Evolutionary conservation across 352 stramenopile species (phyloP), one percentile per base, ranked within the genome.

Genomic region (Pythium vanterpoolii): DNA sequence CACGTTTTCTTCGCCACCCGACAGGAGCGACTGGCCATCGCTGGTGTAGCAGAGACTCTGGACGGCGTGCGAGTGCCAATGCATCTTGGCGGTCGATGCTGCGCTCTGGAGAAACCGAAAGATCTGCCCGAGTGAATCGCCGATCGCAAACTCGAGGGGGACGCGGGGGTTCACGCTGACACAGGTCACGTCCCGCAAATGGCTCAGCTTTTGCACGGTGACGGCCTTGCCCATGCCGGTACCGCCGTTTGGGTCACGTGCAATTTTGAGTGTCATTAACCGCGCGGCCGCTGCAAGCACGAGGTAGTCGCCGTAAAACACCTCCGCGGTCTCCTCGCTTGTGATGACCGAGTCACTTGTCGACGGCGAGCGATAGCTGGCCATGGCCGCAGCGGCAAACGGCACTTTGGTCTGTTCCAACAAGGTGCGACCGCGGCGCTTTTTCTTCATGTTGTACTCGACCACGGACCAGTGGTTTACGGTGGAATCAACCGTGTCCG

Each of bases 1-100:
- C 47, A 96, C 87, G 58, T 80, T 87, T 60, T 96, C 88, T 33
- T 96, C 80, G 42, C 88, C 88, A 9, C 88, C 88, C 0, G 83
- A 95, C 11, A 95, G 42, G 18, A 96, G 55, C 52, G 83, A 92
- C 28, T 85, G 74, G 38, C 87, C 85, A 56, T 96, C 73, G 30
- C 60, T 74, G 26, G 83, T 86, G 74, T 93, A 96, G 46, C 72
- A 64, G 3, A 96, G 28, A 33, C 77, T 90, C 46, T 69, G 58
- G 13, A 96, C 83, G 2, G 78, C 74, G 47, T 96, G 85, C 27
- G 88, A 74, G 60, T 96, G 88, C 88, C 88, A 96, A 65, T 96
- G 87, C 68, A 93, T 74, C 62, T 81, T 87, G 31, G 79, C 70
- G 0, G 64, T 74, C 10, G 69, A 75, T 49, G 33, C 63, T 24